Evolutionary conservation across 352 stramenopile genomes (phyloP), one percentile per base, ranked within the genome.

Genomic region (Globisporangium ultimum): DNA sequence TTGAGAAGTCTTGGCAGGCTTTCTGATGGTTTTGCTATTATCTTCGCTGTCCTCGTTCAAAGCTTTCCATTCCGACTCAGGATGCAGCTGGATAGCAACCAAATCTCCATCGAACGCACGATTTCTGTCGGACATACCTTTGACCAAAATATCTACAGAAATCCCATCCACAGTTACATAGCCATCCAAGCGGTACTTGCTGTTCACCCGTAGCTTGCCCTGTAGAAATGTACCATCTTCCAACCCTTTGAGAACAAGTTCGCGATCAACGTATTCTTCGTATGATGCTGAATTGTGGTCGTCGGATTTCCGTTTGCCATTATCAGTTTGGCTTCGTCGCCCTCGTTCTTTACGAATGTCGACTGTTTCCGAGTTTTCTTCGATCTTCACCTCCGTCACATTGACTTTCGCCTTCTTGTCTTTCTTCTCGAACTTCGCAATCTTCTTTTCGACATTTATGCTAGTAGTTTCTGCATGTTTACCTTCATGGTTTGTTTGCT

Each of bases 131-230:
- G 73, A 63, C 53, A 85, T 74, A 7, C 83, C 84, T 52, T 93
- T 78, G 5, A 95, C 70, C 17, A 92, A 55, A 7, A 96, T 62
- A 55, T 95, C 88, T 53, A 87, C 74, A 15, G 72, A 64, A 14
- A 96, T 71, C 0, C 87, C 87, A 28, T 89, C 72, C 14, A 96
- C 71, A 3, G 83, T 82, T 32, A 95, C 66, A 55, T 92, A 96
- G 13, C 80, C 87, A 55, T 93, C 77, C 60, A 80, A 72, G 18
- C 76, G 74, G 28, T 89, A 91, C 57, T 78, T 78, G 0, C 66
- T 62, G 49, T 94, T 96, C 21, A 95, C 71, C 3, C 88, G 83
- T 15, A 96, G 62, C 32, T 79, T 86, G 51, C 88, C 88, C 56
- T 91, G 71, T 20, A 85, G 48, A 24, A 79, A 63, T 3, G 45